Conservation (phyloP, 2,329 filamentous ascomycete species). For the Truncatella angustata region DNA sequence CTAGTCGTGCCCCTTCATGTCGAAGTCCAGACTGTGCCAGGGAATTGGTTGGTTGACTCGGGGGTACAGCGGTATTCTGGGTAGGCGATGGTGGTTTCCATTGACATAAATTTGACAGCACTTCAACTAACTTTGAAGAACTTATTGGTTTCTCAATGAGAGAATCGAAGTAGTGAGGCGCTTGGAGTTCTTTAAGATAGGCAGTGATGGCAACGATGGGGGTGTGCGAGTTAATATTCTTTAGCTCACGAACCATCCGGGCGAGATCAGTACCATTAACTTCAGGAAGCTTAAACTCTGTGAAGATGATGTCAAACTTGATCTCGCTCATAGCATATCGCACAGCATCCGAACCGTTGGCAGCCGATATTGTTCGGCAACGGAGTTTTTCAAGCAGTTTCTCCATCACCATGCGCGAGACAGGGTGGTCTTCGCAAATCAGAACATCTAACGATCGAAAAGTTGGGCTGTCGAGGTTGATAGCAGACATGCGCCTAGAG, state of each 20-base stretch:
- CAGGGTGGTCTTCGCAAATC: constrained; percentile 96
- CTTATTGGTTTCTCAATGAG: constrained; percentile 97
- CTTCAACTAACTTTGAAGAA: constrained; percentile 84
- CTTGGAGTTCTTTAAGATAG: constrained; percentile 95
- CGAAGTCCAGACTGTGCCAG: constrained; percentile 65
- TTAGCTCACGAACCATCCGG: constrained; percentile 95
- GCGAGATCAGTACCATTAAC: constrained; percentile 95
- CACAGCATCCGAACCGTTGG: constrained; percentile 87
- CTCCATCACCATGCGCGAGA: constrained; percentile 98
- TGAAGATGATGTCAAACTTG: constrained; percentile 98
- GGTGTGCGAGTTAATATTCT: constrained; percentile 90
- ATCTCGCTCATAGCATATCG: constrained; percentile 95
- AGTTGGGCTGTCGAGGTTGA: constrained; percentile 78
- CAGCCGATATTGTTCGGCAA: constrained; percentile 88
- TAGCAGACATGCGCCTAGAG: constrained; percentile 89
- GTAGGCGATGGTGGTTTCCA: constrained; percentile 76
- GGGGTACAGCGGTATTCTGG: constrained; percentile 40
- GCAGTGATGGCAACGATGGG: constrained; percentile 96
- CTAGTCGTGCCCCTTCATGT: constrained; percentile 60
- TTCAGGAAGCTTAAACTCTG: constrained; percentile 92
- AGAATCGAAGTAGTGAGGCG: constrained; percentile 92
- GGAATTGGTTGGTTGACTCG: constrained; percentile 59
- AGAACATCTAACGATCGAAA: constrained; percentile 92
- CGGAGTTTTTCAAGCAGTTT: constrained; percentile 92
- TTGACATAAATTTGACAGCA: constrained; percentile 82